Evolutionary conservation across 2,329 filamentous ascomycete species (phyloP).

Genomic region (Boeremia exigua): DNA sequence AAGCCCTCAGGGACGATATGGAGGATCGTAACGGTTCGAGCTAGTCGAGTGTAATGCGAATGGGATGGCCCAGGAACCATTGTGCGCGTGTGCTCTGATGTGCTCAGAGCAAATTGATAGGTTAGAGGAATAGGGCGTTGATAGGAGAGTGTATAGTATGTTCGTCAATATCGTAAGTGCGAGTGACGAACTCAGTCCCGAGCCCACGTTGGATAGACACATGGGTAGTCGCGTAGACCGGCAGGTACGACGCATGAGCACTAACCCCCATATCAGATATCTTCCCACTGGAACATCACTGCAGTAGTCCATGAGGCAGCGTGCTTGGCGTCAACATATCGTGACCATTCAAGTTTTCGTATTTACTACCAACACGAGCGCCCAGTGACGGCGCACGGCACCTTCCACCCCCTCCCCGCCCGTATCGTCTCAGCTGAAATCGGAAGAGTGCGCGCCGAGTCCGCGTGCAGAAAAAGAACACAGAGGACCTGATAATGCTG

Average conservation of each 20-base stretch:
- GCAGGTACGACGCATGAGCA: too few relatives aligned
- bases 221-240: too few relatives aligned
- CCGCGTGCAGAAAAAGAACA: slow-evolving; percentile 1
- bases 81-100: too few relatives aligned
- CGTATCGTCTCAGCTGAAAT: neutral
- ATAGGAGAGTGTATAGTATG: too few relatives aligned
- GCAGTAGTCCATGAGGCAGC: neutral
- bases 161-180: too few relatives aligned
- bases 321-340: slow-evolving; percentile 2
- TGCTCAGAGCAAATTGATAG: too few relatives aligned
- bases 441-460: neutral
- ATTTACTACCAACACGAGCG: slow-evolving; percentile 7
- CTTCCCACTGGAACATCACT: neutral
- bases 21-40: too few relatives aligned
- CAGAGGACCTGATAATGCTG: slow-evolving; percentile 10
- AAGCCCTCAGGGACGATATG: neutral
- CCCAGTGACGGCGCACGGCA: neutral
- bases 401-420: neutral
- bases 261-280: too few relatives aligned
- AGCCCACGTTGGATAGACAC: too few relatives aligned
- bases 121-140: too few relatives aligned
- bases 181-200: too few relatives aligned
- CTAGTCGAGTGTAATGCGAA: neutral
- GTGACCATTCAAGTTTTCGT: slow-evolving; percentile 11
- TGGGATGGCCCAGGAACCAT: neutral